phyloP scores from a whole-genome alignment of 2,329 filamentous ascomycete genomes.

The Incumbomyces delicatus region DNA sequence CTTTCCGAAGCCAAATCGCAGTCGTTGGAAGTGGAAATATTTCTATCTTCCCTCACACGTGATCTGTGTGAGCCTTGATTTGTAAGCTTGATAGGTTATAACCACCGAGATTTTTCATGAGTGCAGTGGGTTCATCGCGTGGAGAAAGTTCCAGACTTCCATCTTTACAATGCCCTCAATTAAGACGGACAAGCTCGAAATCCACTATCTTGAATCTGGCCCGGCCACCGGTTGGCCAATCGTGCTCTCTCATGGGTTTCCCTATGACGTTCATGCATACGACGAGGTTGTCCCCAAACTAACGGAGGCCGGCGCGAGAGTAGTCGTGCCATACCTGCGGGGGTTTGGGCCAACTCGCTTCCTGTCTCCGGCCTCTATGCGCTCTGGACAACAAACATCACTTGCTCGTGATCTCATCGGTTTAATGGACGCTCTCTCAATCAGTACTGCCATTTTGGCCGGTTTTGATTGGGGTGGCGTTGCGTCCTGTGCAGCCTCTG shows the following conservation, averaged over 20 bases:
- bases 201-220: background rate
- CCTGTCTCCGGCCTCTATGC: slow-evolving; percentile 14
- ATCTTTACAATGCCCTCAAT: too few relatives aligned
- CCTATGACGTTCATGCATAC: slow-evolving; percentile 22
- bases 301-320: slow-evolving; percentile 15
- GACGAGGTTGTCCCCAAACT: slow-evolving; percentile 19
- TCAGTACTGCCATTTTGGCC: slow-evolving; percentile 21
- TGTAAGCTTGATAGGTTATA: too few relatives aligned
- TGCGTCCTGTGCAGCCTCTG: slow-evolving; percentile 18
- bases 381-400: slow-evolving; percentile 23
- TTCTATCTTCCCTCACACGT: too few relatives aligned
- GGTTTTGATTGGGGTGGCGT: slow-evolving; percentile 25
- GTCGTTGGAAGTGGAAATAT: too few relatives aligned
- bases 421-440: slow-evolving; percentile 21
- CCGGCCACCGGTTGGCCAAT: slow-evolving; percentile 13
- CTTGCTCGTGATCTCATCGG: slow-evolving; percentile 22
- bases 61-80: too few relatives aligned
- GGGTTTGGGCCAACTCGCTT: slow-evolving; percentile 22
- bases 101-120: too few relatives aligned
- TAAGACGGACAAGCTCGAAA: too few relatives aligned
- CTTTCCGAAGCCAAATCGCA: too few relatives aligned
- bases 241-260: slow-evolving; percentile 23
- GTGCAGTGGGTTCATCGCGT: too few relatives aligned
- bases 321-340: slow-evolving; percentile 24
- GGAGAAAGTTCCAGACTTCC: too few relatives aligned